These are phyloP conservation scores for Scheffersomyces lignicola DNA, from an alignment of 1,139 yeast genomes.

Conservation along the genomic window DNA sequence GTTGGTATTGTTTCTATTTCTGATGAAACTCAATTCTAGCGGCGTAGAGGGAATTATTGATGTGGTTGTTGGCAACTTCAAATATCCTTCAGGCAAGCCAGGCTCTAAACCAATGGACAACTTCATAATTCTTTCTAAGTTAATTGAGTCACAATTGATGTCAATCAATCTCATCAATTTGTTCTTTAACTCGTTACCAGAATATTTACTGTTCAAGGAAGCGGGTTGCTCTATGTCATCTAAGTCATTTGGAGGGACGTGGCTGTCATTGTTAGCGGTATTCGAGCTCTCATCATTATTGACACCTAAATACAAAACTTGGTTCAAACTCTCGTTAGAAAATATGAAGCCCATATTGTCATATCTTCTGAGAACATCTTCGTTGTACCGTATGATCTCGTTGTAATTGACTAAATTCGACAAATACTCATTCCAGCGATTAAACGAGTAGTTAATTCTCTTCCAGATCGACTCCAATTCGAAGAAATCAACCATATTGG, in stretches of 20 bases:
- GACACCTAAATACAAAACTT: slow-evolving; percentile 43
- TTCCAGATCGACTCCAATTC: slow-evolving; percentile 68
- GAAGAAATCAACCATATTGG: slow-evolving; percentile 42
- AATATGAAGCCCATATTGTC: slow-evolving; percentile 49
- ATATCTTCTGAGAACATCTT: slow-evolving; percentile 43
- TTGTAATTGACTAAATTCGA: slow-evolving; percentile 35
- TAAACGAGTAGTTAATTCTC: slow-evolving; percentile 70
- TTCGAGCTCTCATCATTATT: slow-evolving; percentile 28
- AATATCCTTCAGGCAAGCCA: slow-evolving; percentile 41
- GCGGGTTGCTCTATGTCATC: neutral
- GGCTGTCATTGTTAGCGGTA: neutral
- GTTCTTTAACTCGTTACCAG: slow-evolving; percentile 16
- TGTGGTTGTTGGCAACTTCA: slow-evolving; percentile 16
- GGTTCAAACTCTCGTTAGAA: slow-evolving; percentile 47
- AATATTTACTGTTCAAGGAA: neutral
- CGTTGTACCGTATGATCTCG: slow-evolving; percentile 44
- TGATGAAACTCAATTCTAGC: slow-evolving; percentile 11
- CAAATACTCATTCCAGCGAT: slow-evolving; percentile 77
- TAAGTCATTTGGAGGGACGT: neutral
- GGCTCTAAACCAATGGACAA: slow-evolving; percentile 41
- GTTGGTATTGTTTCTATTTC: slow-evolving; percentile 10
- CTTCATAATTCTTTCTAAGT: slow-evolving; percentile 40
- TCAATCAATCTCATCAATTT: slow-evolving; percentile 38
- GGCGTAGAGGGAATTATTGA: slow-evolving; percentile 12
- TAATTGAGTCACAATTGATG: slow-evolving; percentile 39